These are phyloP conservation scores for Hyaloscypha variabilis DNA, from an alignment of 495 filamentous ascomycete species.

Conservation along the genomic window DNA sequence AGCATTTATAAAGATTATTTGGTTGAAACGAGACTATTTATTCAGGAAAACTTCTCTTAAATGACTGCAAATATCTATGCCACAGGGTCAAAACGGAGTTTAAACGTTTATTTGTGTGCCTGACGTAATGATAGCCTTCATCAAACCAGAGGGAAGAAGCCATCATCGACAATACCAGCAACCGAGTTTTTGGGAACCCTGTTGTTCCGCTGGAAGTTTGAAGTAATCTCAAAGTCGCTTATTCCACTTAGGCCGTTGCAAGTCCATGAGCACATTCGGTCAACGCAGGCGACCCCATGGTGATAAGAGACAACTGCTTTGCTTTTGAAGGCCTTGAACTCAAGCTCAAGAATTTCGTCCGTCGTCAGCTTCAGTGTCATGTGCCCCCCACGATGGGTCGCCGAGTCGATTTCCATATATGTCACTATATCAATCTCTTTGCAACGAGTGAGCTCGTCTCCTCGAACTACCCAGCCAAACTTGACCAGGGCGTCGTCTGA, in stretches of 20 bases:
- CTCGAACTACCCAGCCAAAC: neutral
- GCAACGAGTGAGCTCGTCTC: neutral
- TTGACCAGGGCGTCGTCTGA: neutral
- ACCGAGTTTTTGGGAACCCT: neutral
- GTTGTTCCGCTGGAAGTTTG: neutral
- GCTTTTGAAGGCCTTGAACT: neutral
- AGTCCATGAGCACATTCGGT: neutral
- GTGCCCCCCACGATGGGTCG: neutral
- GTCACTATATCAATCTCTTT: neutral
- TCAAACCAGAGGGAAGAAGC: neutral
- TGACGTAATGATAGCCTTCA: too few species aligned
- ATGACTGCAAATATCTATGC: too few species aligned
- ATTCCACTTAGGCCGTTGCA: neutral
- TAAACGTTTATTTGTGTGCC: too few species aligned
- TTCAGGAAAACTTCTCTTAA: too few species aligned
- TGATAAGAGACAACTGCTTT: neutral
- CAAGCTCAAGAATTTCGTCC: neutral
- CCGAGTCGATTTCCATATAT: neutral
- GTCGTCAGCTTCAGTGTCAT: neutral
- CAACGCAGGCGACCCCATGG: neutral
- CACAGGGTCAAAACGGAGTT: too few species aligned
- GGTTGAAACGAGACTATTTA: too few species aligned
- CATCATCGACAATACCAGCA: slow-evolving; percentile 22
- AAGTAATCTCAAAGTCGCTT: neutral
- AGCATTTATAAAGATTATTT: too few species aligned